These are phyloP conservation scores for Rutidosis leptorrhynchoides DNA, from an alignment of 129 eudicot species.

Conservation along the genomic window DNA sequence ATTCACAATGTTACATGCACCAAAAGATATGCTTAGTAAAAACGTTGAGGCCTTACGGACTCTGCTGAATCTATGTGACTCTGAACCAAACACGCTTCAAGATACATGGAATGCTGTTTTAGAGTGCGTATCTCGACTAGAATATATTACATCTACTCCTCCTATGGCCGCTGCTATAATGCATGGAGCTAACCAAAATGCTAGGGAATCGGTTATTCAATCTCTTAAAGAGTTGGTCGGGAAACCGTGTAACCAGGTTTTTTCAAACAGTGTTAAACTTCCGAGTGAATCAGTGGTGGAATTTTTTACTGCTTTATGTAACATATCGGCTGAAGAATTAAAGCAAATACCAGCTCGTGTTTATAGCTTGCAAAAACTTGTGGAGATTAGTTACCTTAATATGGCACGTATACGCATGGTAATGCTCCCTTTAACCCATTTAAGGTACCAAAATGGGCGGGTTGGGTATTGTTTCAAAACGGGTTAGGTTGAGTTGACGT, in stretches of 20 bases:
- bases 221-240: constrained; percentile 84
- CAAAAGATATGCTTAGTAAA: constrained; percentile 76
- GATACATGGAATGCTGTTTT: constrained; percentile 90
- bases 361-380: constrained; percentile 89
- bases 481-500: constrained; percentile 1
- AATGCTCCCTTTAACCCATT: constrained; percentile 30
- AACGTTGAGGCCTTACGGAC: constrained; percentile 91
- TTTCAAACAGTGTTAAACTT: constrained; percentile 70
- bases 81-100: constrained; percentile 71
- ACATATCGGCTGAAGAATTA: constrained; percentile 75
- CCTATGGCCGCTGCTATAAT: constrained; percentile 62
- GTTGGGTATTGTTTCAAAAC: not conserved
- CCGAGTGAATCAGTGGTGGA: constrained; percentile 91
- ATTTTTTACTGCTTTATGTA: constrained; percentile 80
- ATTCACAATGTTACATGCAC: constrained; percentile 80
- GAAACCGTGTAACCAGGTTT: constrained; percentile 80
- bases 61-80: constrained; percentile 62
- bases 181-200: constrained; percentile 81
- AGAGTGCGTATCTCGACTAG: constrained; percentile 89
- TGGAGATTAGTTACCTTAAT: constrained; percentile 87
- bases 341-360: constrained; percentile 83
- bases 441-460: constrained; percentile 1
- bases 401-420: constrained; percentile 99
- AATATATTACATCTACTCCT: constrained; percentile 60
- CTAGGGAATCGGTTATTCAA: constrained; percentile 70